Conservation (phyloP, 192 early-diverging fungal species). For the Ramicandelaber brevisporus region DNA sequence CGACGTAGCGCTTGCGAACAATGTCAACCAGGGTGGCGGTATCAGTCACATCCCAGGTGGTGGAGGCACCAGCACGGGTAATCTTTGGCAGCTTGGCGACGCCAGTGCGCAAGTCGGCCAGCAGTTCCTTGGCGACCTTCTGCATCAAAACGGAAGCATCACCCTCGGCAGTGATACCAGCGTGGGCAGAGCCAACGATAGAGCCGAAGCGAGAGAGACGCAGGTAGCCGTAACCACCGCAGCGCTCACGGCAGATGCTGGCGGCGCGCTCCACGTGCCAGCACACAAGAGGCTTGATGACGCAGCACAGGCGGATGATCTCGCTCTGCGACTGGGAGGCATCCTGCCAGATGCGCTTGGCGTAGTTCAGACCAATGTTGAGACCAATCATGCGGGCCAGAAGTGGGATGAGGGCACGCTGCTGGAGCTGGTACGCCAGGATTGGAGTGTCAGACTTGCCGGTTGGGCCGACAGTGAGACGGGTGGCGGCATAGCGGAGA, state of each 20-base stretch:
- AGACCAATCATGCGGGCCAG: slow-evolving; percentile 31
- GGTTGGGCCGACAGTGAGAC: slow-evolving; percentile 43
- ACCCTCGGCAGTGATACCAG: slow-evolving; percentile 57
- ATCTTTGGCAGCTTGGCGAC: slow-evolving; percentile 12
- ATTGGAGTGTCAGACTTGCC: slow-evolving; percentile 54
- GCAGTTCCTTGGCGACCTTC: slow-evolving; percentile 50
- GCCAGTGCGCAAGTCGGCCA: slow-evolving; percentile 22
- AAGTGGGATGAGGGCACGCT: slow-evolving; percentile 40
- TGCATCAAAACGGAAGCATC: slow-evolving; percentile 54
- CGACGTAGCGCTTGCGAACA: slow-evolving; percentile 10
- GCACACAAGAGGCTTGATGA: slow-evolving; percentile 47
- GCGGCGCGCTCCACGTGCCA: slow-evolving; percentile 47
- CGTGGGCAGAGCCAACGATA: slow-evolving; percentile 43
- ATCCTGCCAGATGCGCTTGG: slow-evolving; percentile 32
- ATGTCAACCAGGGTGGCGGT: slow-evolving; percentile 17
- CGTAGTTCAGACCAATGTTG: slow-evolving; percentile 57
- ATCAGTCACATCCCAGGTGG: slow-evolving; percentile 18
- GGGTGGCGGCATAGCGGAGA: slow-evolving; percentile 40
- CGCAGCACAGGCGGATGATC: slow-evolving; percentile 43
- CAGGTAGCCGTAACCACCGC: slow-evolving; percentile 51
- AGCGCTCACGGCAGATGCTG: slow-evolving; percentile 41
- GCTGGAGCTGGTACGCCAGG: slow-evolving; percentile 49
- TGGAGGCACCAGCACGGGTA: slow-evolving; percentile 10
- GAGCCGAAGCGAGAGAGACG: slow-evolving; percentile 31
- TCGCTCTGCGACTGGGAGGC: slow-evolving; percentile 6